Conservation (phyloP, 2,329 filamentous ascomycete genomes). For the Xylaria sp. region DNA sequence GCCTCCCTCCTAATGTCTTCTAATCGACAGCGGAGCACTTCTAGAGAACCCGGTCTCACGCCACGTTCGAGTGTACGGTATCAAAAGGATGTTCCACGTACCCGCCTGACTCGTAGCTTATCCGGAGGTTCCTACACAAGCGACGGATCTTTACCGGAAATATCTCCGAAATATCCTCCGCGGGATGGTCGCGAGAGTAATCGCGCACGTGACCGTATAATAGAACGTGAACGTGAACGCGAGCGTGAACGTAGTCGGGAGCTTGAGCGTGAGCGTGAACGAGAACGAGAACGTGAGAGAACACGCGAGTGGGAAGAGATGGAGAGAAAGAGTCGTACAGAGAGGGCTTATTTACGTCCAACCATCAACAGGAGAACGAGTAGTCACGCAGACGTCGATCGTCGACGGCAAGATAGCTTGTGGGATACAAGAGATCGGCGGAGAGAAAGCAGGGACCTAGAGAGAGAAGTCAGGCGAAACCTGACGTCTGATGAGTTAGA, state of each 20-base stretch:
- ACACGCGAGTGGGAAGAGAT: constrained; percentile 39
- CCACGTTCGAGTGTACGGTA: constrained; percentile 38
- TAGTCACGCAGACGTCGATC: constrained; percentile 47
- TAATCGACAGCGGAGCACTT: constrained; percentile 47
- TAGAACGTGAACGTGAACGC: constrained; percentile 40
- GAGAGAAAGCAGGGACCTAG: constrained; percentile 46
- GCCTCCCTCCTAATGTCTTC: constrained; percentile 44
- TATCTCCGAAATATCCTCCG: constrained; percentile 39
- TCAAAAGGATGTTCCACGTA: constrained; percentile 40
- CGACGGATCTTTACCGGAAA: constrained; percentile 45
- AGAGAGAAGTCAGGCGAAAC: constrained; percentile 49
- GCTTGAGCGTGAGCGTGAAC: constrained; percentile 42
- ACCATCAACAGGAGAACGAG: constrained; percentile 44
- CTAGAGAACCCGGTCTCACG: constrained; percentile 41
- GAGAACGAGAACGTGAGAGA: constrained; percentile 40
- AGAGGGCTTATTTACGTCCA: constrained; percentile 44
- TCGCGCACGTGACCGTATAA: constrained; percentile 39
- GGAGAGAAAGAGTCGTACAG: constrained; percentile 44
- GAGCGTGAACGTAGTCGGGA: constrained; percentile 39
- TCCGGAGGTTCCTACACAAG: constrained; percentile 46
- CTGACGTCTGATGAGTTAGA: constrained; percentile 46
- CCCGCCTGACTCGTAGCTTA: constrained; percentile 43
- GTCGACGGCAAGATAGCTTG: constrained; percentile 40
- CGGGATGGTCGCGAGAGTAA: constrained; percentile 45
- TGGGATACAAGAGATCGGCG: constrained; percentile 45